phyloP scores from a whole-genome alignment of 225 moss, liverwort and hornwort species.

The Polytrichum commune region DNA sequence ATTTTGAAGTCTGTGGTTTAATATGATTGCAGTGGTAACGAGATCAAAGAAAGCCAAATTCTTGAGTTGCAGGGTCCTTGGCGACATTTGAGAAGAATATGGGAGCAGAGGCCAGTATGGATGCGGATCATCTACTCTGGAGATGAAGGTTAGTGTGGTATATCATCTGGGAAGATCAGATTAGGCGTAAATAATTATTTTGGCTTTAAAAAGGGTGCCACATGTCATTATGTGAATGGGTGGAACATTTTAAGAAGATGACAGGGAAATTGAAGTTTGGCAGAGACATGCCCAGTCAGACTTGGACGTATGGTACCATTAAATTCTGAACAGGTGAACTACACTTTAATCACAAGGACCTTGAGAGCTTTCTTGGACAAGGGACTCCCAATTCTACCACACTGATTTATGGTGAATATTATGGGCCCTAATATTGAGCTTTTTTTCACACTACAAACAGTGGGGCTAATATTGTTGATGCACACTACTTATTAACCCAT shows the following conservation, averaged over 20 bases:
- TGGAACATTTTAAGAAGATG: too few relatives aligned
- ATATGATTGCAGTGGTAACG: conserved; percentile 23
- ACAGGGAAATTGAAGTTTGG: too few relatives aligned
- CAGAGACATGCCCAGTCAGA: too few relatives aligned
- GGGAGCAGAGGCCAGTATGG: conserved; percentile 47
- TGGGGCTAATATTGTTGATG: too few relatives aligned
- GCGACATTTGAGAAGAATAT: conserved; percentile 27
- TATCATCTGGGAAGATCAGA: not conserved
- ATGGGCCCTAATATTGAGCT: too few relatives aligned
- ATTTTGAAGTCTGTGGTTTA: not conserved
- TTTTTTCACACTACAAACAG: too few relatives aligned
- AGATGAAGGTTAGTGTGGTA: conserved; percentile 22
- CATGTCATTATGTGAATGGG: too few relatives aligned
- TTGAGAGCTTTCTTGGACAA: not conserved
- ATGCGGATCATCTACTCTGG: conserved; percentile 56
- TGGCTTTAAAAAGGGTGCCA: too few relatives aligned
- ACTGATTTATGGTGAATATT: too few relatives aligned
- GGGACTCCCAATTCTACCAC: not conserved
- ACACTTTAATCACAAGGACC: not conserved
- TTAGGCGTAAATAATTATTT: too few relatives aligned
- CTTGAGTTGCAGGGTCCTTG: conserved; percentile 14
- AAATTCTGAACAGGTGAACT: conserved; percentile 13
- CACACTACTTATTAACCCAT: too few relatives aligned
- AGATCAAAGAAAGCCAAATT: conserved; percentile 13
- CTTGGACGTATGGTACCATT: too few relatives aligned